Evolutionary conservation across 2,329 filamentous ascomycete species (phyloP).

Genomic region (Coniochaeta pulveracea): DNA sequence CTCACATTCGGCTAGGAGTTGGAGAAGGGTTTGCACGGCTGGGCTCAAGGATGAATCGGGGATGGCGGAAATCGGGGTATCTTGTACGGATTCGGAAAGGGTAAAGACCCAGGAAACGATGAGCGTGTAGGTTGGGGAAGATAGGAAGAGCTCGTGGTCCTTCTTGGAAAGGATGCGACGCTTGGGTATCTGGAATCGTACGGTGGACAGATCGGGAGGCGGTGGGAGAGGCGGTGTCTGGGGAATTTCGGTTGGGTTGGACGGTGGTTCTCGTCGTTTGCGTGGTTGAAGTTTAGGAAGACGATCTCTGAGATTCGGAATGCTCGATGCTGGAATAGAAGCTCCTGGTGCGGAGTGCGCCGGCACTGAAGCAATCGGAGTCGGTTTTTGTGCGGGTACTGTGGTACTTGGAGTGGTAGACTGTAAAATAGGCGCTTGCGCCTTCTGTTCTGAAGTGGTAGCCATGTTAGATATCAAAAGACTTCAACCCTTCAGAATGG

Average conservation of each 20-base stretch:
- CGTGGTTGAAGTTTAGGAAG: conserved; percentile 60
- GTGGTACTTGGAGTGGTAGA: too few species aligned
- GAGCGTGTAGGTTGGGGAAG: conserved; percentile 64
- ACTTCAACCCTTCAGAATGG: too few species aligned
- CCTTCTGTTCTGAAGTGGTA: too few species aligned
- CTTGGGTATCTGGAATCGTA: conserved; percentile 55
- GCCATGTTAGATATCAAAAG: too few species aligned
- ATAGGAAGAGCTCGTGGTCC: conserved; percentile 74
- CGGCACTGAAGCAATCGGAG: too few species aligned
- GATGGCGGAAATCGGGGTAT: conserved; percentile 54
- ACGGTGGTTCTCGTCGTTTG: conserved; percentile 35
- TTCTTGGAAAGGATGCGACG: conserved; percentile 70
- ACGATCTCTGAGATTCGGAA: conserved; percentile 41
- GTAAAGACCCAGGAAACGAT: conserved; percentile 78
- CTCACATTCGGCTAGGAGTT: conserved; percentile 60
- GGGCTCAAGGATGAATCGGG: conserved; percentile 44
- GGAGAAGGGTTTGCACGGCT: conserved; percentile 51
- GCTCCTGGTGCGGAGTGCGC: too few species aligned
- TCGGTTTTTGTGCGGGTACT: conserved; percentile 6
- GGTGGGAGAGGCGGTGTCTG: conserved; percentile 63
- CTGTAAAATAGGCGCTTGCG: too few species aligned
- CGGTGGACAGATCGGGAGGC: conserved; percentile 48
- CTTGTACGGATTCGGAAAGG: conserved; percentile 70
- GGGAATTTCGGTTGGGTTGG: conserved; percentile 55
- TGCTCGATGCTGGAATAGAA: conserved; percentile 12